phyloP scores from a whole-genome alignment of 495 filamentous ascomycete species.

The Penicillium crystallinum region DNA sequence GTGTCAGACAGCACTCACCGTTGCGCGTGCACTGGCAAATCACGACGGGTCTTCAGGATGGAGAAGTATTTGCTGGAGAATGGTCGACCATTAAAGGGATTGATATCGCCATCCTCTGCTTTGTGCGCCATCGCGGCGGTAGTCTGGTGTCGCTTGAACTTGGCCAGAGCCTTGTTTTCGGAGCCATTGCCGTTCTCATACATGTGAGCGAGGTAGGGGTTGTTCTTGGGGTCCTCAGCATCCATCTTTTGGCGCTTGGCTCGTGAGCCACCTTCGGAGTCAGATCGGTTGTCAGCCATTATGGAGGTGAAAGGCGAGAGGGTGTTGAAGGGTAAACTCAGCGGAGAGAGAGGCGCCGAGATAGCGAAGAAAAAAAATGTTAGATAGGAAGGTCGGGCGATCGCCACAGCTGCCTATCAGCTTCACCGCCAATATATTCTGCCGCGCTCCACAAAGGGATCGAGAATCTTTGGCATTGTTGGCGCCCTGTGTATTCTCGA shows the following conservation, averaged over 20 bases:
- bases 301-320: slow-evolving; percentile 18
- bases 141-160: slow-evolving; percentile 72
- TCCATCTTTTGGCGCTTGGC: slow-evolving; percentile 48
- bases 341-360: slow-evolving; percentile 2
- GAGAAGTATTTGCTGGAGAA: slow-evolving; percentile 82
- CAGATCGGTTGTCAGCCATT: slow-evolving; percentile 42
- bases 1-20: slow-evolving; percentile 47
- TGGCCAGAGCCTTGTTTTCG: slow-evolving; percentile 49
- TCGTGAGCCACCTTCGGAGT: slow-evolving; percentile 37
- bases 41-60: slow-evolving; percentile 76
- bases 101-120: slow-evolving; percentile 76
- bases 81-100: slow-evolving; percentile 72
- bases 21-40: slow-evolving; percentile 86
- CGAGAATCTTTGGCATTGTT: slow-evolving; percentile 12
- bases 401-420: slow-evolving; percentile 30
- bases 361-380: slow-evolving; percentile 25
- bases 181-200: slow-evolving; percentile 52
- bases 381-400: slow-evolving; percentile 33
- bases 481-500: neutral
- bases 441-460: slow-evolving; percentile 28
- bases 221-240: slow-evolving; percentile 54
- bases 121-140: slow-evolving; percentile 67
- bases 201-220: slow-evolving; percentile 91
- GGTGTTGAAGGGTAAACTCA: slow-evolving; percentile 9
- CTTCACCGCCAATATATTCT: slow-evolving; percentile 33